A percentile compares a stretch with the other conserved stretches of the same genome.
phyloP scores from a whole-genome alignment of 768 basidiomycete genomes.

The Tephrocybe sp. region DNA sequence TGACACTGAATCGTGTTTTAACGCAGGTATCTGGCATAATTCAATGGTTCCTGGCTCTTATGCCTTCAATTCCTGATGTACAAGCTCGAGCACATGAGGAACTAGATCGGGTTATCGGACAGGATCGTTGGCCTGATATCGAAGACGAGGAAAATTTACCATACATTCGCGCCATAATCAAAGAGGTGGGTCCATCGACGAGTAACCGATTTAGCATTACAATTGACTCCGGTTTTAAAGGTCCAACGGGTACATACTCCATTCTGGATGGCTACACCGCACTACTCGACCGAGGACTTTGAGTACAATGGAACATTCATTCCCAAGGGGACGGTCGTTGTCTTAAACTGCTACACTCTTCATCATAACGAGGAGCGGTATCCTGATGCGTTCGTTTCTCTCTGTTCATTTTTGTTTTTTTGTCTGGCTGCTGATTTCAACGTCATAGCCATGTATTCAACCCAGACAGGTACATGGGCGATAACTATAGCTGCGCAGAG shows the following conservation, averaged over 20 bases:
- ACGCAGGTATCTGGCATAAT: conserved; percentile 27
- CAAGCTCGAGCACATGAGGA: conserved; percentile 27
- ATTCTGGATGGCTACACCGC: conserved; percentile 38
- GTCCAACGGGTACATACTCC: conserved; percentile 32
- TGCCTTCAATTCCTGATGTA: conserved; percentile 26
- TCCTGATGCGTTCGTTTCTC: conserved; percentile 27
- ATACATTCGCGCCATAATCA: conserved; percentile 31
- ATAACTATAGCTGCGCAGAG: conserved; percentile 32
- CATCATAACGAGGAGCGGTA: conserved; percentile 34
- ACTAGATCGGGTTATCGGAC: conserved; percentile 28
- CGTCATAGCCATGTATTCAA: conserved; percentile 15
- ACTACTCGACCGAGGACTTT: conserved; percentile 33
- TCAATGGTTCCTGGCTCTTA: conserved; percentile 33
- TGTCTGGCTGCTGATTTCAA: background rate
- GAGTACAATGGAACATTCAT: conserved; percentile 37
- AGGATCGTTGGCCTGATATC: conserved; percentile 22
- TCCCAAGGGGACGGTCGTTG: conserved; percentile 34
- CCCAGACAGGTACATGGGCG: conserved; percentile 41
- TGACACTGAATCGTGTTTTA: conserved; percentile 12
- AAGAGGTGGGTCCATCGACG: conserved; percentile 12
- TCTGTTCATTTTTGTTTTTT: conserved; percentile 11
- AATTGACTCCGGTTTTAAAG: conserved; percentile 9
- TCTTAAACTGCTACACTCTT: conserved; percentile 37
- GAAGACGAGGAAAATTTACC: conserved; percentile 30
- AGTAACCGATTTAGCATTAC: background rate